Evolutionary conservation across 257 asterid species (phyloP).

Genomic region (Thymus mandschuricus): DNA sequence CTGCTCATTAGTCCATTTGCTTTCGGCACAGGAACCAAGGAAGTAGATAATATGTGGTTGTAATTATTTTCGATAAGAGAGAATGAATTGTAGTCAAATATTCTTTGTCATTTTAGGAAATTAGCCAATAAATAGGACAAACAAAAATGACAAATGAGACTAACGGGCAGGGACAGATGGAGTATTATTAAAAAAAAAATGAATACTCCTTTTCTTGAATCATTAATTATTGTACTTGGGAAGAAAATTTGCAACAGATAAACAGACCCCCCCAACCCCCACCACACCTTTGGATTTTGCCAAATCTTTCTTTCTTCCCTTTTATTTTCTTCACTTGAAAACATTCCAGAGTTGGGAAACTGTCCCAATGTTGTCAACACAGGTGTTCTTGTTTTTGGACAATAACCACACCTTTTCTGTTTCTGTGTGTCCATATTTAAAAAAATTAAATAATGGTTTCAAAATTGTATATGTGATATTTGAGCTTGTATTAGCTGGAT

Average conservation of each 20-base stretch:
- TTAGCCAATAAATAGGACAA: too few relatives aligned
- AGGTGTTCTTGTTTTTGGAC: constrained; percentile 33
- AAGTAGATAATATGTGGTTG: too few relatives aligned
- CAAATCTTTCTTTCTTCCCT: constrained; percentile 1
- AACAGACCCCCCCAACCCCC: constrained; percentile 28
- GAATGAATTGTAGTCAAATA: too few relatives aligned
- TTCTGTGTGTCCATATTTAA: constrained; percentile 8
- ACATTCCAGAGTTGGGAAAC: constrained; percentile 28
- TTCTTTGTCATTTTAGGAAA: too few relatives aligned
- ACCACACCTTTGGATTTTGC: constrained; percentile 36
- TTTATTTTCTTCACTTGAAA: constrained; percentile 18
- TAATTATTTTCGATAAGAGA: too few relatives aligned
- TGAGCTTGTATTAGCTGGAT: constrained; percentile 42
- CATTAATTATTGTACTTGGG: constrained; percentile 45
- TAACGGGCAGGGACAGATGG: too few relatives aligned
- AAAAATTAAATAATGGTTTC: not conserved
- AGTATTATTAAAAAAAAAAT: too few relatives aligned
- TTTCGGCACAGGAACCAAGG: too few relatives aligned
- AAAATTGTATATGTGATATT: constrained; percentile 22
- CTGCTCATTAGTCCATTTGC: too few relatives aligned
- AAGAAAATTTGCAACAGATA: constrained; percentile 6
- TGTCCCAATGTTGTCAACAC: constrained; percentile 41
- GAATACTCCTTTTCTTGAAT: constrained; percentile 26
- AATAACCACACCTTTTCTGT: constrained; percentile 20
- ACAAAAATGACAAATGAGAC: too few relatives aligned